Evolutionary conservation across 2,329 filamentous ascomycete genomes (phyloP).

Genomic region (Catunica adiposa): DNA sequence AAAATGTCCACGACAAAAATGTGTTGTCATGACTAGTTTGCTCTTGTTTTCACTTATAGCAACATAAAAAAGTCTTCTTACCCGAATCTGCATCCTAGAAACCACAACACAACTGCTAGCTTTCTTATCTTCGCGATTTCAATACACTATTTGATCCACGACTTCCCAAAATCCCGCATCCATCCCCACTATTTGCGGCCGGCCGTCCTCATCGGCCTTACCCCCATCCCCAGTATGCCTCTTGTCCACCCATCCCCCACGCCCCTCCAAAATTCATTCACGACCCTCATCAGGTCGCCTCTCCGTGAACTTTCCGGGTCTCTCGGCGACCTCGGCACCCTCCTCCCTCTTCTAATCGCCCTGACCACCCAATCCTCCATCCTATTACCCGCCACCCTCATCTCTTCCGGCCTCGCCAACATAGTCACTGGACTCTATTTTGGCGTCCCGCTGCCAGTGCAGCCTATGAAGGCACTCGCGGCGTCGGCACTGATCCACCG

Average conservation of each 20-base stretch:
- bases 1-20: too few relatives aligned
- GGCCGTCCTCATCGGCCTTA: too few relatives aligned
- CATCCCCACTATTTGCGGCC: slow-evolving; percentile 7
- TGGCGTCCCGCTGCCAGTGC: slow-evolving; percentile 77
- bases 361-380: slow-evolving; percentile 65
- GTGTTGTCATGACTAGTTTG: too few relatives aligned
- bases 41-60: too few relatives aligned
- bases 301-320: slow-evolving; percentile 71
- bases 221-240: background rate
- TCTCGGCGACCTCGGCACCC: slow-evolving; percentile 72
- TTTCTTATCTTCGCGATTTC: too few relatives aligned
- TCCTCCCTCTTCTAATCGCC: slow-evolving; percentile 77
- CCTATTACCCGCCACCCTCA: slow-evolving; percentile 64
- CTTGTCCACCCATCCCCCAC: slow-evolving; percentile 18
- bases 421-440: slow-evolving; percentile 67
- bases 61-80: too few relatives aligned
- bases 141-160: background rate
- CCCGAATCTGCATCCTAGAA: too few relatives aligned
- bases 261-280: slow-evolving; percentile 30
- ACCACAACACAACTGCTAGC: too few relatives aligned
- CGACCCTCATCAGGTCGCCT: slow-evolving; percentile 30
- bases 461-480: slow-evolving; percentile 83
- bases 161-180: background rate
- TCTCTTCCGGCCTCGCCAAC: slow-evolving; percentile 81
- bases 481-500: slow-evolving; percentile 66